Evolutionary conservation across 31 red algal genomes (phyloP).

Genomic region (Endocladia muricata): DNA sequence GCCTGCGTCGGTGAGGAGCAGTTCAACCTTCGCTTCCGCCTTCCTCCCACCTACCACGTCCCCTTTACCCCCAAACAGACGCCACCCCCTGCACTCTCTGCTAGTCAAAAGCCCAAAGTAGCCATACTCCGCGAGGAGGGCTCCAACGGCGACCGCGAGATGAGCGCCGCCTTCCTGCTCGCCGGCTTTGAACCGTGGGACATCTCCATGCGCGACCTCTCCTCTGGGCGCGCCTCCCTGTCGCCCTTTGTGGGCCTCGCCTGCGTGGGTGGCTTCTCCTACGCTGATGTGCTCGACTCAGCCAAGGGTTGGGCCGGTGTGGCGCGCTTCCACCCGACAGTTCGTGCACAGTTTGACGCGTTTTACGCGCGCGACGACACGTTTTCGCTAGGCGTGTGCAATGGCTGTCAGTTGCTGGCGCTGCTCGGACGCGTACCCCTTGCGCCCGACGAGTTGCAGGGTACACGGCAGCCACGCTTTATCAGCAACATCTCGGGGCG

Average conservation of each 20-base stretch:
- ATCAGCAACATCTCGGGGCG: constrained; percentile 87
- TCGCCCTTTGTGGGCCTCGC: constrained; percentile 85
- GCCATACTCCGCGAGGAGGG: constrained; percentile 97
- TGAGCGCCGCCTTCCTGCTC: constrained; percentile 93
- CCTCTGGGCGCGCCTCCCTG: constrained; percentile 44
- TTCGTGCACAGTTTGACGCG: constrained; percentile 73
- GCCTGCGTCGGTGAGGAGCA: constrained; percentile 74
- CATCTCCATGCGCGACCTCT: constrained; percentile 82
- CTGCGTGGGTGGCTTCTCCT: constrained; percentile 98
- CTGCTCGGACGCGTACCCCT: constrained; percentile 91
- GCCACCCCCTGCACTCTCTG: background rate
- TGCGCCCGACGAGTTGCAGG: constrained; percentile 26
- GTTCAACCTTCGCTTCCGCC: constrained; percentile 19
- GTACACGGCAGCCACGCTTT: constrained; percentile 65
- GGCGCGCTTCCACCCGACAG: constrained; percentile 72
- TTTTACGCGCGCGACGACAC: constrained; percentile 84
- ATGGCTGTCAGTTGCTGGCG: constrained; percentile 99
- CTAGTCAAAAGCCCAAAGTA: constrained; percentile 58
- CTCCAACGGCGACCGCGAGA: constrained; percentile 98
- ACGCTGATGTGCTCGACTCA: constrained; percentile 98
- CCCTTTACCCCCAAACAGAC: constrained; percentile 58
- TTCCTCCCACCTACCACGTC: constrained; percentile 60
- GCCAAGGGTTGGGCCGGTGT: constrained; percentile 99
- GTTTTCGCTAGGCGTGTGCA: constrained; percentile 98
- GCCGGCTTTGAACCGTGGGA: constrained; percentile 95